Base-by-base conservation (phyloP, 2,329 filamentous ascomycete species). In the Aureobasidium leucospermi region DNA sequence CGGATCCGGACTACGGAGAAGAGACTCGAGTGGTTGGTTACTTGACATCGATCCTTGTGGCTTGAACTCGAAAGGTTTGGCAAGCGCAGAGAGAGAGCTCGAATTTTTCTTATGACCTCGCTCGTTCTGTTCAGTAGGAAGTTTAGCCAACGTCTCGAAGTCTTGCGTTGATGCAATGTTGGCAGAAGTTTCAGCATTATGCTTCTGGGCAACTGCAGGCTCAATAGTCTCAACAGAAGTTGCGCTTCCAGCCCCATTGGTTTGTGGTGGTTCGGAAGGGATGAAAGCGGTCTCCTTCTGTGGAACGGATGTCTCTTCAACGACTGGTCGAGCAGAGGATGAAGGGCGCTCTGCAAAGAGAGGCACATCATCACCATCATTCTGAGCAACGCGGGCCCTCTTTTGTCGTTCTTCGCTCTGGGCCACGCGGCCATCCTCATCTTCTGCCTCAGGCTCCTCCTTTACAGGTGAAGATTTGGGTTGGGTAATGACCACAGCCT, bases 401-500 rank as follows among this genome's bases (percentile, higher is more conserved):
- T 96, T 96, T 68, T 85, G 78, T 42, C 90, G 85, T 23, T 84
- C 84, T 61, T 87, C 82, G 60, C 78, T 78, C 63, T 88, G 84
- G n/a, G 78, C 79, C 19, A 81, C 73, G 29, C 85, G 83, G 15
- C 85, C 85, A 62, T 86, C 79, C 3, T 81, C 78, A 62, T 85
- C 83, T 60, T 87, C 80, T 9, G 73, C 68, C 15, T 72, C 72
- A 47, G 71, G 69, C 31, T 69, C 67, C 29, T 64, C 61, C 65
- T 53, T 48, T 46, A 49, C 41, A 15, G 60, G 57, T 2, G 63
- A 60, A 31, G 60, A 39, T 51, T 71, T 73, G 63, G 76, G 71
- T 65, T 78, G 76, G 9, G 93, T 75, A 63, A 96, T 95, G 0
- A 91, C 88, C 58, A 96, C 82, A 9, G 90, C 90, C 74, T 94